These are phyloP conservation scores for Serendipita sp. DNA, from an alignment of 768 basidiomycete genomes.

Conservation along the genomic window DNA sequence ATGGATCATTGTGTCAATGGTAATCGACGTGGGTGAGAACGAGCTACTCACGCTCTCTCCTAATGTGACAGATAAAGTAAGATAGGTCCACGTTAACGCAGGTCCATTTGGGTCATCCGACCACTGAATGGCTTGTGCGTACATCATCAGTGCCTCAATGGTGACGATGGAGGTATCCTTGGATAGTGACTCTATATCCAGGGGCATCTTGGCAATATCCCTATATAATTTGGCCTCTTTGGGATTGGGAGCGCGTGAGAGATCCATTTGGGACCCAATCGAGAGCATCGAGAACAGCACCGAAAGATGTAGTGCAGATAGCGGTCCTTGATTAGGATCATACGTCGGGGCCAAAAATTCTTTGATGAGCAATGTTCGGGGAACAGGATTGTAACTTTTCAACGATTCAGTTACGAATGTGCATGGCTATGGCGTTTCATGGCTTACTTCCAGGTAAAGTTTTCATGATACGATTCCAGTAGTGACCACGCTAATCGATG, in stretches of 20 bases:
- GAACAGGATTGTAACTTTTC: not conserved
- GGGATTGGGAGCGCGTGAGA: not conserved
- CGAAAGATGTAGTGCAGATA: not conserved
- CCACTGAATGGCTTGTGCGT: slow-evolving; percentile 3
- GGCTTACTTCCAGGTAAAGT: slow-evolving; percentile 2
- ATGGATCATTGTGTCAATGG: not conserved
- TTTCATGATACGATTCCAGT: not conserved
- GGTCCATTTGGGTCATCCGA: slow-evolving; percentile 4
- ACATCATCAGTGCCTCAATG: not conserved
- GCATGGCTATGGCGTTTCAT: not conserved
- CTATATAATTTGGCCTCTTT: not conserved
- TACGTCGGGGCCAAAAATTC: slow-evolving; percentile 3
- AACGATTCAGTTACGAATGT: not conserved
- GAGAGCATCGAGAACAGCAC: slow-evolving; percentile 1
- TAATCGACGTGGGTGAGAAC: not conserved
- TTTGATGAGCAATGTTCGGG: not conserved
- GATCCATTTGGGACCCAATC: not conserved
- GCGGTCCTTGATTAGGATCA: not conserved
- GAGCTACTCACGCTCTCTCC: not conserved
- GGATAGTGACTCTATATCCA: not conserved
- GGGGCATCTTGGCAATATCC: not conserved
- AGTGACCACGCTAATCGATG: not conserved
- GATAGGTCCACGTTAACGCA: not conserved
- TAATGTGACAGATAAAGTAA: not conserved
- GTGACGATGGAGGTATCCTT: slow-evolving; percentile 1